A percentile compares a stretch with the other conserved stretches of the same genome.
These are phyloP conservation scores for Paecilomyces dactylethromorphus DNA, from an alignment of 2,329 filamentous ascomycete genomes.

Conservation along the genomic window DNA sequence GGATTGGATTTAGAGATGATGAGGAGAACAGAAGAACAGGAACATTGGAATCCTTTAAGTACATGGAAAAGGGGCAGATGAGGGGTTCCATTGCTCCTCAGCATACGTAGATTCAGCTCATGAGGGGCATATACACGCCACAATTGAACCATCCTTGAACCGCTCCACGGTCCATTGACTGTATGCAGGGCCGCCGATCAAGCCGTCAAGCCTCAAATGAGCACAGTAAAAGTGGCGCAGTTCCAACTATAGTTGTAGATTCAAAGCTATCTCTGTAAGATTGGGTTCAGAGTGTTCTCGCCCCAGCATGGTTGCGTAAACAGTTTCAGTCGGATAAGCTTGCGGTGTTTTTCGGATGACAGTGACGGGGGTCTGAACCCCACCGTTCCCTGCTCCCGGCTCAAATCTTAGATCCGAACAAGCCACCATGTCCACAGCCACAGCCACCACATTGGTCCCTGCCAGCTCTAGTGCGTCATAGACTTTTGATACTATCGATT, in stretches of 20 bases:
- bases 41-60: neutral
- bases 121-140: constrained; percentile 1
- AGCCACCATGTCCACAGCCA: neutral
- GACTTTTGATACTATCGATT: neutral
- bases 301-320: neutral
- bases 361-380: neutral
- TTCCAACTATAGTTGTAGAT: neutral
- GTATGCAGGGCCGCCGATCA: neutral
- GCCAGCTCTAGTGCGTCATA: neutral
- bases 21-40: neutral
- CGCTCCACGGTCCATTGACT: neutral
- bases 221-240: neutral
- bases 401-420: neutral
- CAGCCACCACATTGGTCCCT: neutral
- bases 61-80: neutral
- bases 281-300: neutral
- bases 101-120: neutral
- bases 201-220: neutral
- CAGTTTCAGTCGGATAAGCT: neutral
- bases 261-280: neutral
- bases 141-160: neutral
- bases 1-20: neutral
- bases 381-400: neutral
- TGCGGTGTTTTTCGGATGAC: neutral
- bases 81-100: neutral